Conservation (phyloP, 1,284 basidiomycete species). For the Pyrrhoderma noxium region DNA sequence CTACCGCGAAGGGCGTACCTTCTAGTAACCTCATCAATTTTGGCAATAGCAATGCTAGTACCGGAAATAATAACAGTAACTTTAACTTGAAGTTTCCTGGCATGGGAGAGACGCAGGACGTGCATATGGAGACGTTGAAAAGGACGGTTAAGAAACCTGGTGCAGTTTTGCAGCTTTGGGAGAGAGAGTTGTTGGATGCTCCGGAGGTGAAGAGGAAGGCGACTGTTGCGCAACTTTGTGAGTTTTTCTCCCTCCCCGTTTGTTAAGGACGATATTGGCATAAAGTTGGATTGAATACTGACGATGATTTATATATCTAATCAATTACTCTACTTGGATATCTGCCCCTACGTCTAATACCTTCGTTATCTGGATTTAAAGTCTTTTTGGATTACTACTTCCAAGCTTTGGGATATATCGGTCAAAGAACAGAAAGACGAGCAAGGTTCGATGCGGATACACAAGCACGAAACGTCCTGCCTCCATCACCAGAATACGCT, state of each 20-base stretch:
- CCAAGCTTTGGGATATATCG: constrained; percentile 83
- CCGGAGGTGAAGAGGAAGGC: constrained; percentile 87
- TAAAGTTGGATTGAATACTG: no score
- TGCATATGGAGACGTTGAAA: constrained; percentile 20
- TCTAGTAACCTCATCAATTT: background rate
- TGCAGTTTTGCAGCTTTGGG: constrained; percentile 64
- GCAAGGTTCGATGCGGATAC: constrained; percentile 82
- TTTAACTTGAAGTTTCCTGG: no score
- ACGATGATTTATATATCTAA: no score
- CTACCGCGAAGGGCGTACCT: constrained; percentile 44
- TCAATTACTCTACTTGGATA: background rate
- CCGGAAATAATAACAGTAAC: no score
- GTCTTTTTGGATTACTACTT: constrained; percentile 96
- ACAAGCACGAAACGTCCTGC: constrained; percentile 49
- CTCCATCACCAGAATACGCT: constrained; percentile 50
- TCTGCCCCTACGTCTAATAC: constrained; percentile 12
- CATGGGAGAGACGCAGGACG: constrained; percentile 10
- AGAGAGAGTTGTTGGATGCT: constrained; percentile 74
- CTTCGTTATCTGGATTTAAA: constrained; percentile 29
- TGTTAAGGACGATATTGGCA: background rate
- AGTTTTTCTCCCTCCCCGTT: constrained; percentile 27
- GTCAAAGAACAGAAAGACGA: constrained; percentile 75
- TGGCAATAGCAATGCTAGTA: background rate
- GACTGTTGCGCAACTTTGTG: constrained; percentile 92
- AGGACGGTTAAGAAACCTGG: constrained; percentile 43